Base-by-base conservation (phyloP, 148 eudicot genomes). In the Rhododendron henanense region DNA sequence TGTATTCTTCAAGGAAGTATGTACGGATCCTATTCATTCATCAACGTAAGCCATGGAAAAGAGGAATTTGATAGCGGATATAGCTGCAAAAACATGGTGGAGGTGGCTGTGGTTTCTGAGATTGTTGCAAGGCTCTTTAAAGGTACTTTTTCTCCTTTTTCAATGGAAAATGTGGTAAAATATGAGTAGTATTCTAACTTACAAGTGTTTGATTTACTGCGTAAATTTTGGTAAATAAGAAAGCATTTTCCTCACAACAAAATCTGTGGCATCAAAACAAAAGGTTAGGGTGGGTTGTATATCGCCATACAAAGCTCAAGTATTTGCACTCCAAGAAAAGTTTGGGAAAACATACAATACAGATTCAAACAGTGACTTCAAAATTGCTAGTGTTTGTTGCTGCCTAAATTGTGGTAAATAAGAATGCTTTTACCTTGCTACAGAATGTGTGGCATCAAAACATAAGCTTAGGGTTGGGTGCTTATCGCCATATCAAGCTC, bases 401-500 rank as follows among this genome's bases (percentile, higher is more conserved):
- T 53, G 89, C 90, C 16, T 71, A 84, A 91, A 41, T 11, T 89
- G 87, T 80, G 67, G 61, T 21, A 19, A 61, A 61, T 6, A 61
- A 91, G 91, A 1, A 85, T 84, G 8, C 1, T 61, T 28, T 67
- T 71, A 14, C 71, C 44, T 28, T 44, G 25, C 16, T 28, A 7
- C 83, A 91, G 93, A 87, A 78, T 88, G 77, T 50, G 50, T 50
- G 44, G 39, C 85, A 41, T 63, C 83, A 19, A 89, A 85, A 61
- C 51, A 89, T 77, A 92, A 84, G 80, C 41, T 94, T 3, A 87
- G 92, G 51, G 88, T 94, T 57, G 95, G 95, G 6, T 81, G 90
- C 82, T 89, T 93, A 85, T 94, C 96, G n/a, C 94, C 92, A 31
- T 92, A 94, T 78, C 6, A 6, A 61, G 67, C 67, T 61, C 67